A percentile compares a stretch with the other conserved stretches of the same genome.
Conservation (phyloP, 768 basidiomycete species). For the Favolaschia claudopus region DNA sequence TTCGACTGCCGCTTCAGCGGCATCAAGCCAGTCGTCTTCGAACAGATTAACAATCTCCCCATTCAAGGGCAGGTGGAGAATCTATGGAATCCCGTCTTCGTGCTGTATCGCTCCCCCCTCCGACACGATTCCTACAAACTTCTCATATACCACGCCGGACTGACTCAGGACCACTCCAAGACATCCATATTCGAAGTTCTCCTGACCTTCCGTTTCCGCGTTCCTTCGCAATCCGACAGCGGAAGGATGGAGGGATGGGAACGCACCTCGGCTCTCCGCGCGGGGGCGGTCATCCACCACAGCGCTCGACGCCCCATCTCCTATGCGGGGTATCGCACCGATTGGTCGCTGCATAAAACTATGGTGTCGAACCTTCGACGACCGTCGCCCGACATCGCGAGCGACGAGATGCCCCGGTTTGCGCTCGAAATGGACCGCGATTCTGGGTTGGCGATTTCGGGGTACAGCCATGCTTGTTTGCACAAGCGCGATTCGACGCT, state of each 20-base stretch:
- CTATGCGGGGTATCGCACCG: not conserved
- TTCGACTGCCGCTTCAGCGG: too few relatives aligned
- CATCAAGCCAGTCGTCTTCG: too few relatives aligned
- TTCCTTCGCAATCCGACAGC: not conserved
- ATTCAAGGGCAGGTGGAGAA: not conserved
- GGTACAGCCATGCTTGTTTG: not conserved
- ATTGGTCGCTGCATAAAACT: not conserved
- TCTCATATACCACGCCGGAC: not conserved
- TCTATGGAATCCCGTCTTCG: not conserved
- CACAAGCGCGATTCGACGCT: not conserved
- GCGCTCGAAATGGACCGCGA: not conserved
- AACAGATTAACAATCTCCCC: too few relatives aligned
- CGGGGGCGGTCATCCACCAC: not conserved
- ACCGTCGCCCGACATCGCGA: not conserved
- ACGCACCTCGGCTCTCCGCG: not conserved
- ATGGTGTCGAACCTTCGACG: not conserved
- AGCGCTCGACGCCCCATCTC: too few relatives aligned
- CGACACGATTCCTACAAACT: not conserved
- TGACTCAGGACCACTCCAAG: too few relatives aligned
- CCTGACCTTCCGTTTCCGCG: not conserved
- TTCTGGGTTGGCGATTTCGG: not conserved
- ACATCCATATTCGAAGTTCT: too few relatives aligned
- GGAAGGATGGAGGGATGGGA: not conserved
- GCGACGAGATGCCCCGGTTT: not conserved
- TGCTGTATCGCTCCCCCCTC: not conserved